Conservation (phyloP, 1,284 basidiomycete species). For the Boletellus deceptivus region DNA sequence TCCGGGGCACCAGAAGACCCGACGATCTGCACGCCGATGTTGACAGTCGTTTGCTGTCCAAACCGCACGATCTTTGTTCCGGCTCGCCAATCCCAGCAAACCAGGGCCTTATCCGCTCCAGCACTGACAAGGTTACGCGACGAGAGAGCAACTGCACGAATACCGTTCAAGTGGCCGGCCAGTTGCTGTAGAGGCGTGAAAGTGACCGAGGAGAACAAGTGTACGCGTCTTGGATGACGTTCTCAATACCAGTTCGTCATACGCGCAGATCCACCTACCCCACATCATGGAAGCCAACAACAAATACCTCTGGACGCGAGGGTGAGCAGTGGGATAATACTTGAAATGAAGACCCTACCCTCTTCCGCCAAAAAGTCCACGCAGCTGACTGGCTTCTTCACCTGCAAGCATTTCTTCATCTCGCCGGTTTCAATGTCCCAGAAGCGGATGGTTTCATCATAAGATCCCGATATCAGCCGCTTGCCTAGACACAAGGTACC, state of each 20-base stretch:
- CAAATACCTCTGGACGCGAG: slow-evolving; percentile 67
- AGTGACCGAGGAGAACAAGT: slow-evolving; percentile 77
- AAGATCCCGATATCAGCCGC: slow-evolving; percentile 82
- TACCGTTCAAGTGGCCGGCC: slow-evolving; percentile 79
- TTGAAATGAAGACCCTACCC: slow-evolving; percentile 40
- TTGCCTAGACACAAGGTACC: slow-evolving; percentile 43
- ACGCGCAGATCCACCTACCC: slow-evolving; percentile 51
- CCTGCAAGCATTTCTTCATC: slow-evolving; percentile 76
- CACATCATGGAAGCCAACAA: slow-evolving; percentile 90
- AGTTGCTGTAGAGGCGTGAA: slow-evolving; percentile 81
- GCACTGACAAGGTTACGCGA: slow-evolving; percentile 85
- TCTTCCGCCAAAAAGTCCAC: slow-evolving; percentile 84
- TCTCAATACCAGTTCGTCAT: slow-evolving; percentile 6
- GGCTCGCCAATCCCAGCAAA: slow-evolving; percentile 86
- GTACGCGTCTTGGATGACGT: slow-evolving; percentile 57
- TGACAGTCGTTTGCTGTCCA: slow-evolving; percentile 91
- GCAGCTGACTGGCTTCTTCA: slow-evolving; percentile 87
- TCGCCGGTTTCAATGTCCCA: slow-evolving; percentile 83
- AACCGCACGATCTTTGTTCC: slow-evolving; percentile 88
- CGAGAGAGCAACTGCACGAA: slow-evolving; percentile 84
- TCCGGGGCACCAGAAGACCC: slow-evolving; percentile 42
- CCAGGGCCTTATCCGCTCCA: slow-evolving; percentile 85
- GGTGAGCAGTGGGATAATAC: slow-evolving; percentile 1
- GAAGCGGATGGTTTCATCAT: slow-evolving; percentile 88
- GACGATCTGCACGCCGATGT: slow-evolving; percentile 86